Evolutionary conservation across 768 basidiomycete species (phyloP).

Genomic region (Infundibulicybe gibba): DNA sequence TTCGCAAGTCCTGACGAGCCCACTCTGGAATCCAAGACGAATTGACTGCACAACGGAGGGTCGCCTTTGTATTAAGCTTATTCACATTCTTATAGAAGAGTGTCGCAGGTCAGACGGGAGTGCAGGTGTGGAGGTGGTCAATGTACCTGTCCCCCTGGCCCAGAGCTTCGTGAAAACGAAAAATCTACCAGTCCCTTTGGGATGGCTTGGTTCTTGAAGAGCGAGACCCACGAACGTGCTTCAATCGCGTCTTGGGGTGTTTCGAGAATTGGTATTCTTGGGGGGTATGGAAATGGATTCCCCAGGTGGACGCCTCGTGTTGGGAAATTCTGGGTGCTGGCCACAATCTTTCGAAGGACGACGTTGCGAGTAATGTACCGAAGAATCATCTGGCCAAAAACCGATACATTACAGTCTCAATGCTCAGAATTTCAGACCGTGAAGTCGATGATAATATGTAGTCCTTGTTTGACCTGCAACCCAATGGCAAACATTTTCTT

Average conservation of each 20-base stretch:
- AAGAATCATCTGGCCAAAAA: too few species aligned
- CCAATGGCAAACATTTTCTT: too few species aligned
- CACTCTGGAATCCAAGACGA: conserved; percentile 68
- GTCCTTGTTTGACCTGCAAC: not conserved
- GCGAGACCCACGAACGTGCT: conserved; percentile 53
- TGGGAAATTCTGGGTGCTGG: too few species aligned
- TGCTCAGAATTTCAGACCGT: too few species aligned
- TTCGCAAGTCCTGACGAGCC: conserved; percentile 46
- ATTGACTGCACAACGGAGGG: conserved; percentile 54
- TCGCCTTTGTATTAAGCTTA: conserved; percentile 84
- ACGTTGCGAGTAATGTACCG: too few species aligned
- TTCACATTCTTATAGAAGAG: conserved; percentile 67
- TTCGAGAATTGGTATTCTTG: conserved; percentile 28
- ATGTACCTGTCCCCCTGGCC: conserved; percentile 79
- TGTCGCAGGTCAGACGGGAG: not conserved
- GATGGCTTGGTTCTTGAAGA: conserved; percentile 42
- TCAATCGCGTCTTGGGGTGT: conserved; percentile 36
- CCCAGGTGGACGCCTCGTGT: conserved; percentile 4
- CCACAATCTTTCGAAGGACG: too few species aligned
- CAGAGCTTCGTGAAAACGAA: conserved; percentile 74
- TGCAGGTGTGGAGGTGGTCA: not conserved
- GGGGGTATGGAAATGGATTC: conserved; percentile 36
- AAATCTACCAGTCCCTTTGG: conserved; percentile 56
- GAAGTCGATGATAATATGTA: too few species aligned
- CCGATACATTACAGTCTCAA: too few species aligned